Evolutionary conservation across 495 filamentous ascomycete species (phyloP), one percentile per base, ranked within the genome.

Genomic region (Bacidia rubella): DNA sequence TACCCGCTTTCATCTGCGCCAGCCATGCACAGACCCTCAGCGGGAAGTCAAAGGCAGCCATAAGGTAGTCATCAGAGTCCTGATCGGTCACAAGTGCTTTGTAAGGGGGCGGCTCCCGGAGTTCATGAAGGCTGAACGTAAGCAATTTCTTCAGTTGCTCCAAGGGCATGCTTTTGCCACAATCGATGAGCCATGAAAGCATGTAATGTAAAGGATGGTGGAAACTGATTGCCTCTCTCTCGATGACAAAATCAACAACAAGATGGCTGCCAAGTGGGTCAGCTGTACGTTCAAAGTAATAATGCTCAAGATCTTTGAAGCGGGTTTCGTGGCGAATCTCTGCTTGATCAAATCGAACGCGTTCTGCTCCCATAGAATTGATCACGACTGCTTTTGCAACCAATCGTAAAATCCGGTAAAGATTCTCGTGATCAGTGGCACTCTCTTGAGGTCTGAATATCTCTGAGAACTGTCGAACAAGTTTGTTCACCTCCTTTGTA

Each of bases 181-280:
- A 83, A 58, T 96, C 92, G 53, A 99, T 79, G 29, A 99, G 70
- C 92, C 92, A 99, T 1, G 93, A 97, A n/a, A 96, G 69, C 0
- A 86, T 93, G 64, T 97, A 97, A 64, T 99, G 92, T 29, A 99
- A 72, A 7, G 87, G 87, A 65, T 99, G 92, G 61, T 99, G 93
- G 72, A 99, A 97, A 66, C 93, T 97, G 65, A 97, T 92, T 0
- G 85, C 81, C 57, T 92, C 81, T 55, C 80, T 80, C 53, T 92
- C 89, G 4, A 97, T 87, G 5, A 83, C 76, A 63, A 92, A 96
- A 54, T 84, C 83, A 23, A 96, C 84, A 0, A 98, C 82, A 15
- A 78, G 75, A 50, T 76, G 68, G 40, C 68, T 69, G 12, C 62
- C 60, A 11, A 68, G 55, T 26, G 63, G 60, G 3, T 63, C 70